phyloP scores from a whole-genome alignment of 139 green algal genomes.

The Chlorella sp. region DNA sequence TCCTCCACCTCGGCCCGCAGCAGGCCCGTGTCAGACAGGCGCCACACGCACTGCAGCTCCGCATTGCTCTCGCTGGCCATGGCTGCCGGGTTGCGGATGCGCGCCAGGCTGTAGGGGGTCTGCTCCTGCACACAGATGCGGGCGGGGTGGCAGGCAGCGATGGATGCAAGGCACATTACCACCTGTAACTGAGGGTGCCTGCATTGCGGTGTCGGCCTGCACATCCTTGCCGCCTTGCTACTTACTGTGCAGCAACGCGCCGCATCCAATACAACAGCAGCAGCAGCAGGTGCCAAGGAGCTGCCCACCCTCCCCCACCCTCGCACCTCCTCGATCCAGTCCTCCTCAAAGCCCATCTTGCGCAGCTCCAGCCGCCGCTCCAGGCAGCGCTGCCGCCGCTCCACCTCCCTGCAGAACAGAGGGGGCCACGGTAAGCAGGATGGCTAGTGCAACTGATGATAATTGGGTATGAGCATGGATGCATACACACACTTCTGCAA shows the following conservation, averaged over 20 bases:
- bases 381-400: slow-evolving; percentile 7
- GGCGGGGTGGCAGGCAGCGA: background rate
- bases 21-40: slow-evolving; percentile 15
- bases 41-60: slow-evolving; percentile 31
- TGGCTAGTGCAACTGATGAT: too few species aligned
- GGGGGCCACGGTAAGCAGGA: background rate
- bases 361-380: slow-evolving; percentile 4
- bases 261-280: too few species aligned
- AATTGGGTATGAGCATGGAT: too few species aligned
- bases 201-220: too few species aligned
- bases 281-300: background rate
- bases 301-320: background rate
- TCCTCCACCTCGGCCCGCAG: slow-evolving; percentile 14
- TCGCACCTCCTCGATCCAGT: background rate
- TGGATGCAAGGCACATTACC: too few species aligned
- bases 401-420: slow-evolving; percentile 11
- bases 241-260: background rate
- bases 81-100: slow-evolving; percentile 22
- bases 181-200: too few species aligned
- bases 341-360: background rate
- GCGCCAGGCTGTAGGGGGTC: background rate
- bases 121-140: background rate
- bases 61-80: too few species aligned
- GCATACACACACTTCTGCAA: too few species aligned
- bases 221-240: too few species aligned